These are phyloP conservation scores for Termitomyces sp. DNA, from an alignment of 1,284 basidiomycete species.

Conservation along the genomic window DNA sequence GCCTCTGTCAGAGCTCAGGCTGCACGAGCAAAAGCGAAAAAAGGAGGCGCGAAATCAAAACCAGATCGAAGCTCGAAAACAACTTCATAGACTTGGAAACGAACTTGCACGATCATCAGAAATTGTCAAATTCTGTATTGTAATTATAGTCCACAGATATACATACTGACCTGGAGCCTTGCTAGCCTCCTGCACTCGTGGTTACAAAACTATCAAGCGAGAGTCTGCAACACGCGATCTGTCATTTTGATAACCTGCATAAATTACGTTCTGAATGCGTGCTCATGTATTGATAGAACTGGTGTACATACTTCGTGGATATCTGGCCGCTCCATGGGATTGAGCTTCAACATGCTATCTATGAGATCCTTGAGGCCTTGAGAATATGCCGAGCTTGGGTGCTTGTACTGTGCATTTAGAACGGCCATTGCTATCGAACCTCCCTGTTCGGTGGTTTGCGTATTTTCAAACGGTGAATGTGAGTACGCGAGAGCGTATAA, in stretches of 20 bases:
- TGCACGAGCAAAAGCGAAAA: conserved; percentile 24
- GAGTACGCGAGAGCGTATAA: conserved; percentile 89
- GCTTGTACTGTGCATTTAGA: conserved; percentile 84
- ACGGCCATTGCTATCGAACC: conserved; percentile 96
- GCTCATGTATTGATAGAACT: neutral
- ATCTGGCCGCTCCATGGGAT: conserved; percentile 76
- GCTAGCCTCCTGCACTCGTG: neutral
- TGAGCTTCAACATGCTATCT: conserved; percentile 76
- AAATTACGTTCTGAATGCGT: neutral
- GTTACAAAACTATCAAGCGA: conserved; percentile 32
- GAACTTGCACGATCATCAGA: neutral
- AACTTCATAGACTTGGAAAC: neutral
- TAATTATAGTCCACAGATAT: conserved; percentile 7
- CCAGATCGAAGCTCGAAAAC: conserved; percentile 2
- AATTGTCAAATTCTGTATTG: neutral
- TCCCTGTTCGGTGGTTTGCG: conserved; percentile 80
- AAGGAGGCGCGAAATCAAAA: conserved; percentile 1
- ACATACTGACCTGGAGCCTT: neutral
- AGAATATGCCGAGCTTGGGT: conserved; percentile 78
- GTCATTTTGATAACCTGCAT: conserved; percentile 67
- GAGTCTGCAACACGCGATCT: conserved; percentile 55
- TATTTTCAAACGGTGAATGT: conserved; percentile 90
- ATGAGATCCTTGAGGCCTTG: conserved; percentile 78
- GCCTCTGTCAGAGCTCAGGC: conserved; percentile 28
- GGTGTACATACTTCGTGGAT: conserved; percentile 67